Base-by-base conservation (phyloP, 176 grass and related monocot genomes). In the maize (Zea mays) region DNA sequence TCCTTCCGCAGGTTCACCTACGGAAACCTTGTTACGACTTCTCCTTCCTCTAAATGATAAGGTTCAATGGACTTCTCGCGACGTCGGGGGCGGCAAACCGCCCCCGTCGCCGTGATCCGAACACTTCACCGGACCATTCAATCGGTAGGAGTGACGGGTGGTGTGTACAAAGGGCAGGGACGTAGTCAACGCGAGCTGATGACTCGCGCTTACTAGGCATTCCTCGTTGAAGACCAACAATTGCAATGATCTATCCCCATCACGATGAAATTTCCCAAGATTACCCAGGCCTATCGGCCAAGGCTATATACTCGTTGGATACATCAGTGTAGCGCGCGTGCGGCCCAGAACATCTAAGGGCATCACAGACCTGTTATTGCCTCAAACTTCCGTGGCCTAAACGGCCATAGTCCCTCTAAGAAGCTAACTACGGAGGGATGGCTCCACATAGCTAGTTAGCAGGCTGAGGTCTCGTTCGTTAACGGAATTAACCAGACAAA, bases 211-310 rank as follows among this genome's bases (percentile, higher is more conserved):
- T 82, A 74, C 80, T 75, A 67, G 71, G 71, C 61, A 75, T 75
- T 75, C 80, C 88, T 90, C 75, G 55, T 86, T 90, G 83, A 90
- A 86, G 83, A 86, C 78, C 66, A 85, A 85, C 82, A 89, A 89
- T 83, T 90, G 83, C 79, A 86, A 86, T 90, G 79, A 90, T 86
- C 83, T 90, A 86, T 82, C 83, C 83, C 79, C 83, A 86, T 83
- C 74, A 86, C 46, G 79, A 90, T 82, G 88, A 90, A 86, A 89
- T 89, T 89, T 88, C 73, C 64, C 75, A 90, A 90, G 85, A 90
- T 93, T 93, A n/a, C n/a, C n/a, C n/a, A n/a, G n/a, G n/a, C n/a
- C n/a, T n/a, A n/a, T n/a, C n/a, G n/a, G n/a, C n/a, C n/a, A n/a
- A n/a, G n/a, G n/a, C n/a, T n/a, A n/a, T n/a, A n/a, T n/a, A n/a